A percentile compares a stretch with the other conserved stretches of the same genome.
Evolutionary conservation across 176 grass and related monocot species (phyloP).

Genomic region (Pontederia crassipes): DNA sequence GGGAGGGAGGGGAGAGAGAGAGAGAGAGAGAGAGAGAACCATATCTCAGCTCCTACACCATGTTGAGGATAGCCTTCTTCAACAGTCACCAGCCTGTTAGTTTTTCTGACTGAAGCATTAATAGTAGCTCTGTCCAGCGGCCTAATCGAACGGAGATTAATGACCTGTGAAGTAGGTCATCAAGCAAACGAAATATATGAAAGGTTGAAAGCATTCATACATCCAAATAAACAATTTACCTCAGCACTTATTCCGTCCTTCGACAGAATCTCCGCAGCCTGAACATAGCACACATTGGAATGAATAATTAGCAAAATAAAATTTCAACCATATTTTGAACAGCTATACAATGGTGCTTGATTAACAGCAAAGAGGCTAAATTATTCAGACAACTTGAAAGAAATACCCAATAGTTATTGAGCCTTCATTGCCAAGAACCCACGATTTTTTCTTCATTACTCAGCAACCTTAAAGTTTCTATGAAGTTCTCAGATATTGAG

Average conservation of each 20-base stretch:
- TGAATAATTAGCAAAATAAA: not conserved
- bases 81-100: constrained; percentile 69
- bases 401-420: too few relatives aligned
- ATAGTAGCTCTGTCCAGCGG: constrained; percentile 75
- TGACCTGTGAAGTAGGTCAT: constrained; percentile 43
- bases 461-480: too few relatives aligned
- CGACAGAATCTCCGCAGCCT: constrained; percentile 83
- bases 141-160: constrained; percentile 84
- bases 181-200: not conserved
- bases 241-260: constrained; percentile 96
- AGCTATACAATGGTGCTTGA: too few relatives aligned
- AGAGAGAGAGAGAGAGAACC: constrained; percentile 25
- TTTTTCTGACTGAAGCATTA: constrained; percentile 89
- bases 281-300: constrained; percentile 18
- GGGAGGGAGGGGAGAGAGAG: not conserved
- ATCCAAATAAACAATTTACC: constrained; percentile 38
- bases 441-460: too few relatives aligned
- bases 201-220: not conserved
- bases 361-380: too few relatives aligned
- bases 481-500: too few relatives aligned
- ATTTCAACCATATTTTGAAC: too few relatives aligned
- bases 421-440: too few relatives aligned
- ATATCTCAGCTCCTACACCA: constrained; percentile 86
- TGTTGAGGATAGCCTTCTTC: constrained; percentile 94
- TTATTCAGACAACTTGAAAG: too few relatives aligned